A percentile compares a stretch with the other conserved stretches of the same genome.
Conservation (phyloP, 192 early-diverging fungal species). For the Coemansia asiatica region DNA sequence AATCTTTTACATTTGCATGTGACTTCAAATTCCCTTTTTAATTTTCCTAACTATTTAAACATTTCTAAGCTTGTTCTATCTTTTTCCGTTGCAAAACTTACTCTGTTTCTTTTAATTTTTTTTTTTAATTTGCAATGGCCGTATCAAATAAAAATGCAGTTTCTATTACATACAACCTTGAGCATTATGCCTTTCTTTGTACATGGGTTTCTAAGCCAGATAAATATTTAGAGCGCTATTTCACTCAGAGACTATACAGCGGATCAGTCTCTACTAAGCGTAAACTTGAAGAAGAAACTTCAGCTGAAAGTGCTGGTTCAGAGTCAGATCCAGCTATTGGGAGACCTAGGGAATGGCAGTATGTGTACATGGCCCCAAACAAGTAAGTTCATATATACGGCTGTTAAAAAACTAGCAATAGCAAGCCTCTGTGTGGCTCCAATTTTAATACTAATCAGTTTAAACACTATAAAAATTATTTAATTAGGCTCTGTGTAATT, state of each 20-base stretch:
- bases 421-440: too few species aligned
- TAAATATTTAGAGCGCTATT: constrained; percentile 34
- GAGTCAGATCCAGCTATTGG: background rate
- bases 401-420: too few species aligned
- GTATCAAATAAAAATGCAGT: background rate
- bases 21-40: background rate
- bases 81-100: background rate
- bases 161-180: constrained; percentile 35
- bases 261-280: constrained; percentile 24
- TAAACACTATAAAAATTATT: too few species aligned
- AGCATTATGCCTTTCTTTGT: constrained; percentile 27
- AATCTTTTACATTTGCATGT: background rate
- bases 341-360: constrained; percentile 32
- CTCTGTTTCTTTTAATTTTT: background rate
- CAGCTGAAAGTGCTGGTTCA: background rate
- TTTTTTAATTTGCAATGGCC: constrained; percentile 2
- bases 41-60: background rate
- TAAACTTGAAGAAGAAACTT: constrained; percentile 22
- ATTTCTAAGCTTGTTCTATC: background rate
- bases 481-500: constrained; percentile 34
- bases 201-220: constrained; percentile 14
- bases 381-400: constrained; percentile 16
- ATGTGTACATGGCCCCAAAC: constrained; percentile 40
- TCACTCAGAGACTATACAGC: constrained; percentile 25
- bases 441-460: too few species aligned